A percentile compares a stretch with the other conserved stretches of the same genome.
Evolutionary conservation across 306 rosid species (phyloP).

Genomic region (Sechiopsis laciniata): DNA sequence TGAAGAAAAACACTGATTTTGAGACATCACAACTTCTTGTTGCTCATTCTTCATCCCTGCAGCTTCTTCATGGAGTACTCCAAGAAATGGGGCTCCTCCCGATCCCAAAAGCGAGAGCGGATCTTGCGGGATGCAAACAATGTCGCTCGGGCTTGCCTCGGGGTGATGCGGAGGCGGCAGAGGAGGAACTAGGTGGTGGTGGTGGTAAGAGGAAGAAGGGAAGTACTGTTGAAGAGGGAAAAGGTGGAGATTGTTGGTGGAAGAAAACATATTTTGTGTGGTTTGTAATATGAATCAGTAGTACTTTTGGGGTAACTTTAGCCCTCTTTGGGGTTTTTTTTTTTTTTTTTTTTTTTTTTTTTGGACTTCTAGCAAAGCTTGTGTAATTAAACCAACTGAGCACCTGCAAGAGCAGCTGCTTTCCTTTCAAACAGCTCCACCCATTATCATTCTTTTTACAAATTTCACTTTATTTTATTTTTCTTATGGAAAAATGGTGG

Average conservation of each 20-base stretch:
- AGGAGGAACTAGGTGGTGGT: conserved; percentile 30
- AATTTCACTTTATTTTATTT: conserved; percentile 8
- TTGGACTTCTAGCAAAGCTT: not conserved
- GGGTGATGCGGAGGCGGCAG: conserved; percentile 28
- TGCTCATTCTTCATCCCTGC: conserved; percentile 13
- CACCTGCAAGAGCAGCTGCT: conserved; percentile 25
- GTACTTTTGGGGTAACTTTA: conserved; percentile 24
- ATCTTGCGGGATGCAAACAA: conserved; percentile 12
- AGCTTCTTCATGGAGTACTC: conserved; percentile 16
- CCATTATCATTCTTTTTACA: conserved; percentile 23
- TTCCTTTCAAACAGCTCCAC: conserved; percentile 24
- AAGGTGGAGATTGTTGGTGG: conserved; percentile 26
- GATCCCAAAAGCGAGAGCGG: conserved; percentile 25
- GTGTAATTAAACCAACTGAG: conserved; percentile 32
- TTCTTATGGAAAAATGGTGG: conserved; percentile 8
- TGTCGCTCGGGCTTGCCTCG: not conserved
- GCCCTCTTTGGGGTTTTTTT: not conserved
- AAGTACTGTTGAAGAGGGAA: conserved; percentile 38
- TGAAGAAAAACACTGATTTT: conserved; percentile 15
- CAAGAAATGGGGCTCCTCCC: conserved; percentile 12
- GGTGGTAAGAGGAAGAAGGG: conserved; percentile 37
- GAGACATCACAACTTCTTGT: conserved; percentile 9
- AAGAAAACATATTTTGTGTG: conserved; percentile 53
- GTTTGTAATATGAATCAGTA: conserved; percentile 18
- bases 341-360: not conserved